Evolutionary conservation across 1,139 yeast species (phyloP).

Genomic region (Diutina scorzettiae): DNA sequence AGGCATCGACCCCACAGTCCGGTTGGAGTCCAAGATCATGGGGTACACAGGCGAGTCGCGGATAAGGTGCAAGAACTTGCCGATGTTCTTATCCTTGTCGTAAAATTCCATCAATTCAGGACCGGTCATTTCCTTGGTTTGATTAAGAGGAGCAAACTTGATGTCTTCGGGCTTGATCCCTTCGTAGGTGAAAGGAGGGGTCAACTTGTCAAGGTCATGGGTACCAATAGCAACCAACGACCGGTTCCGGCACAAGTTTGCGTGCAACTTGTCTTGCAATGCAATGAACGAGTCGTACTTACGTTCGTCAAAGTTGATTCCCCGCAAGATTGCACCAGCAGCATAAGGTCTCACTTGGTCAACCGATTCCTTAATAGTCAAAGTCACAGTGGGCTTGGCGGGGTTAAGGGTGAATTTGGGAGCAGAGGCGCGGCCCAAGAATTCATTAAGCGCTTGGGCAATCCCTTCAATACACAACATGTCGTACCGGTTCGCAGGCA

Average conservation of each 20-base stretch:
- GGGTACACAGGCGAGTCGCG: constrained; percentile 87
- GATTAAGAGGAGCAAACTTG: constrained; percentile 77
- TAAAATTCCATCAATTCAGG: constrained; percentile 78
- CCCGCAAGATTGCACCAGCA: constrained; percentile 85
- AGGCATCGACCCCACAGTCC: constrained; percentile 83
- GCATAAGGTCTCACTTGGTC: constrained; percentile 78
- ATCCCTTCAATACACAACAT: constrained; percentile 98
- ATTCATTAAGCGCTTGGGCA: constrained; percentile 87
- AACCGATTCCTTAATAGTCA: constrained; percentile 69
- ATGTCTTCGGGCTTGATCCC: constrained; percentile 75
- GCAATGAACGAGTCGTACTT: constrained; percentile 91
- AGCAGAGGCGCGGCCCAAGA: constrained; percentile 53
- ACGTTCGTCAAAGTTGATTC: constrained; percentile 69
- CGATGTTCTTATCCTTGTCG: constrained; percentile 80
- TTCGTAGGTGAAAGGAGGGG: constrained; percentile 82
- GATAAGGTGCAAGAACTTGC: constrained; percentile 80
- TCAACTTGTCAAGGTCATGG: constrained; percentile 77
- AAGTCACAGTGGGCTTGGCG: constrained; percentile 43
- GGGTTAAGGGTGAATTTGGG: constrained; percentile 62
- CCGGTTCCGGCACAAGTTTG: constrained; percentile 93
- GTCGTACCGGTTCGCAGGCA: constrained; percentile 97
- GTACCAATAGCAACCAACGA: constrained; percentile 97
- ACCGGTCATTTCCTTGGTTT: constrained; percentile 66
- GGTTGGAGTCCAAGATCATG: constrained; percentile 68
- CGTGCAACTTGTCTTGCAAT: constrained; percentile 90